Conservation (phyloP, 2,329 filamentous ascomycete genomes). For the Pestalotiopsis sp. region DNA sequence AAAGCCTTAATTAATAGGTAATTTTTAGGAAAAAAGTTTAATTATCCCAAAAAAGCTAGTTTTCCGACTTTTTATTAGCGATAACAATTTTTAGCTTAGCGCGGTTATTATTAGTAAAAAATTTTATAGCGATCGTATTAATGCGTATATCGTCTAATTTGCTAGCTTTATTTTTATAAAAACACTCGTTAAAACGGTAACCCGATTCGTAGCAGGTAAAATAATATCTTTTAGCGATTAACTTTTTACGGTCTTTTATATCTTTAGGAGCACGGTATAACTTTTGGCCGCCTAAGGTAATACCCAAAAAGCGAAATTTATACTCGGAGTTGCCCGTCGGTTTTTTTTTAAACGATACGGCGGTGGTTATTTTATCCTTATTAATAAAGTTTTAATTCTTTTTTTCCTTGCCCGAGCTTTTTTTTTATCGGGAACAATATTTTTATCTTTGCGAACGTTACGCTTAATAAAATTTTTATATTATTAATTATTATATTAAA, state of each 20-base stretch:
- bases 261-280: not conserved
- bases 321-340: not conserved
- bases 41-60: no score
- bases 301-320: not conserved
- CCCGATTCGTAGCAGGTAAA: not conserved
- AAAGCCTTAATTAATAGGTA: no score
- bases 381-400: not conserved
- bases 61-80: no score
- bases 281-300: not conserved
- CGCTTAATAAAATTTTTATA: not conserved
- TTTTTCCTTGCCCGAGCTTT: not conserved
- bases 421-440: not conserved
- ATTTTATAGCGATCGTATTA: no score
- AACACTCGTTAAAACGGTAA: no score
- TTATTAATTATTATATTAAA: not conserved
- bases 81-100: no score
- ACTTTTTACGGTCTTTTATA: not conserved
- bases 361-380: not conserved
- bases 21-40: no score
- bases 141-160: no score
- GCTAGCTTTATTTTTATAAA: no score
- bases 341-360: no score
- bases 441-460: not conserved
- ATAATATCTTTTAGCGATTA: not conserved
- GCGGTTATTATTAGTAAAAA: no score